Percentiles rank a stretch among this genome's conserved stretches.
These are phyloP conservation scores for Erodium texanum DNA, from an alignment of 441 rosid species.

Conservation along the genomic window DNA sequence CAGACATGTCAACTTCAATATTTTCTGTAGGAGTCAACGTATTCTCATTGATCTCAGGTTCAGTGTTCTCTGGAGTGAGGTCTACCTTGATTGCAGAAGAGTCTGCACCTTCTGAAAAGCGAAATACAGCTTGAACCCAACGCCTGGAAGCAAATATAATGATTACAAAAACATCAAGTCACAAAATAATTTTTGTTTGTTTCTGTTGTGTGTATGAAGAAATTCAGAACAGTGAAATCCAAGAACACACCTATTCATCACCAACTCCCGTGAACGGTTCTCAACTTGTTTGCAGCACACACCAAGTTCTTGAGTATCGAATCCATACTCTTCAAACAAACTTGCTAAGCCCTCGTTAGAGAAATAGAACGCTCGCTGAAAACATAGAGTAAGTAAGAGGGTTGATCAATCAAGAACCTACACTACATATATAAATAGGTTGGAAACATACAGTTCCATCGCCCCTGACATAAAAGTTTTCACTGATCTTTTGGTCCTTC, in stretches of 20 bases:
- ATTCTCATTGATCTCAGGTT: conserved; percentile 18
- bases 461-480: conserved; percentile 82
- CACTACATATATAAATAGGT: conserved; percentile 3
- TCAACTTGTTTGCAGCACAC: conserved; percentile 88
- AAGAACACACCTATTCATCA: conserved; percentile 60
- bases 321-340: conserved; percentile 61
- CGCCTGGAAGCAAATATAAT: conserved; percentile 39
- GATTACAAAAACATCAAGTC: neutral
- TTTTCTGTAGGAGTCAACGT: conserved; percentile 20
- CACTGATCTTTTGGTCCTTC: conserved; percentile 84
- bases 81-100: conserved; percentile 22
- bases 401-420: conserved; percentile 3
- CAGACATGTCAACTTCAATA: conserved; percentile 63
- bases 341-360: conserved; percentile 63
- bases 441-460: conserved; percentile 85
- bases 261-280: conserved; percentile 74
- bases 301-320: conserved; percentile 61
- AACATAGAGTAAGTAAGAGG: conserved; percentile 15
- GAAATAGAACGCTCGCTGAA: conserved; percentile 90
- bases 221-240: neutral
- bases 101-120: conserved; percentile 26
- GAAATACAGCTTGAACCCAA: conserved; percentile 89
- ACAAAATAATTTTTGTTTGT: neutral
- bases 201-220: no score
- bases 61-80: conserved; percentile 22